Evolutionary conservation across 225 moss, liverwort and hornwort species (phyloP).

Genomic region (Pseudoscleropodium purum): DNA sequence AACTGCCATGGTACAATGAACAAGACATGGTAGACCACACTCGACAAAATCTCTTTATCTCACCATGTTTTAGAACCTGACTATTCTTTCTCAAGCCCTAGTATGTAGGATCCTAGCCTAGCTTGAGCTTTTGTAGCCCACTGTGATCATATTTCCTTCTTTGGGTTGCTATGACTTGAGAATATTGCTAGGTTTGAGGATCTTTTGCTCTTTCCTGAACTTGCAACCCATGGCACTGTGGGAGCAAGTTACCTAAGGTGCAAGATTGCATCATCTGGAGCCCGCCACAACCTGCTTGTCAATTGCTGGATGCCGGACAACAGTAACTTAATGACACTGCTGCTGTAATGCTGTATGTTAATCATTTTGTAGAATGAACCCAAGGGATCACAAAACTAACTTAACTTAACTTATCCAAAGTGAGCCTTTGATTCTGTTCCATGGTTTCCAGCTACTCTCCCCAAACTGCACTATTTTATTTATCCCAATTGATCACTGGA

Average conservation of each 20-base stretch:
- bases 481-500: not conserved
- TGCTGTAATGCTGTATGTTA: no score
- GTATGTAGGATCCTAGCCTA: fast-evolving
- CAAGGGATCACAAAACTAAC: not conserved
- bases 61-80: not conserved
- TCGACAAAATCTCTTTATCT: not conserved
- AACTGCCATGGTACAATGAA: not conserved
- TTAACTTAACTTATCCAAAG: no score
- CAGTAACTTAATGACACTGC: no score
- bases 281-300: no score
- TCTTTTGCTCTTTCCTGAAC: not conserved
- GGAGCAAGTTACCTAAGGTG: not conserved
- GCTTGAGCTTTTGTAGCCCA: not conserved
- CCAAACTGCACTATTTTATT: no score
- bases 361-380: not conserved
- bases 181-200: not conserved
- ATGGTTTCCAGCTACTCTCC: no score
- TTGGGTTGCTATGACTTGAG: not conserved
- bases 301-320: fast-evolving
- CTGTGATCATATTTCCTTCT: not conserved
- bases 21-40: not conserved
- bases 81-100: not conserved
- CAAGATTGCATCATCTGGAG: not conserved
- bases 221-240: not conserved
- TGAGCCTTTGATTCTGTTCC: no score